Conservation (phyloP, 1,284 basidiomycete genomes). For the Cryptococcus sp. region DNA sequence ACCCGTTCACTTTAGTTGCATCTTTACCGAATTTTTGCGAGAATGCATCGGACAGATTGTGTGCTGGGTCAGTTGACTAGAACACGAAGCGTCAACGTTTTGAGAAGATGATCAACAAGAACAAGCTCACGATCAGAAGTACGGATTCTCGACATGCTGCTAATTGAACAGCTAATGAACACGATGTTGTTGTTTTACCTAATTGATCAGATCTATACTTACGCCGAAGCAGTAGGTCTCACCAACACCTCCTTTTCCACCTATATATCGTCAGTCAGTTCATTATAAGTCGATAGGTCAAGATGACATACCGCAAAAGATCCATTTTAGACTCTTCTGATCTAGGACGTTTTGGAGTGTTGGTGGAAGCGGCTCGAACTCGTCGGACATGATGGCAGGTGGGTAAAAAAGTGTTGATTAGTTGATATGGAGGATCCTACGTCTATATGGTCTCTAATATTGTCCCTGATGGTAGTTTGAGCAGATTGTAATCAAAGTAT, state of each 20-base stretch:
- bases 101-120: not conserved
- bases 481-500: no score
- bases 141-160: slow-evolving; percentile 83
- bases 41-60: slow-evolving; percentile 98
- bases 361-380: slow-evolving; percentile 55
- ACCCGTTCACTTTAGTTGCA: slow-evolving; percentile 98
- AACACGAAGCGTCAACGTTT: not conserved
- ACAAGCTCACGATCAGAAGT: slow-evolving; percentile 73
- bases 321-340: slow-evolving; percentile 86
- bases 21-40: slow-evolving; percentile 99
- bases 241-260: slow-evolving; percentile 93
- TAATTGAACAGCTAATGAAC: slow-evolving; percentile 90
- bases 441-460: no score
- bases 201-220: slow-evolving; percentile 3
- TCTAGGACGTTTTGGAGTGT: slow-evolving; percentile 86
- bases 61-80: slow-evolving; percentile 96
- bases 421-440: no score
- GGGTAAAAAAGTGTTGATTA: no score
- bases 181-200: slow-evolving; percentile 95
- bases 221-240: slow-evolving; percentile 36
- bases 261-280: slow-evolving; percentile 47
- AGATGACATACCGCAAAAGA: slow-evolving; percentile 74
- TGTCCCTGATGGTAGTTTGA: no score
- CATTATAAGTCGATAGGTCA: not conserved
- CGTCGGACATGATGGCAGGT: slow-evolving; percentile 17